Evolutionary conservation across 306 rosid genomes (phyloP).

Genomic region (Geum urbanum): DNA sequence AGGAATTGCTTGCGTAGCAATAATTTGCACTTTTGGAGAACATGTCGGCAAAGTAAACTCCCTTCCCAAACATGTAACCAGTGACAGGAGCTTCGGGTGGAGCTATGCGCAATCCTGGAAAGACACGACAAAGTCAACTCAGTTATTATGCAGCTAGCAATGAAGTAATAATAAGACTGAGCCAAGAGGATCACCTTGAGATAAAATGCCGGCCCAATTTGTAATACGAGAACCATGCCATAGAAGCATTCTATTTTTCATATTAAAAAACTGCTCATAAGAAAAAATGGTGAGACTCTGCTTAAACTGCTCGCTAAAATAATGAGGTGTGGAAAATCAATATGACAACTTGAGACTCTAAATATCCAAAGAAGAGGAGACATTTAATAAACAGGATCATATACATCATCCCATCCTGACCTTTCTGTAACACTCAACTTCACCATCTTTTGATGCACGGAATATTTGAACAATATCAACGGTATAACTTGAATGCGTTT

Average conservation of each 20-base stretch:
- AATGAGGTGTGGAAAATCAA: slow-evolving; percentile 6
- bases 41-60: slow-evolving; percentile 97
- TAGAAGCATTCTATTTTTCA: slow-evolving; percentile 77
- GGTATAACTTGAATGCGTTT: slow-evolving; percentile 75
- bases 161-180: slow-evolving; percentile 11
- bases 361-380: neutral
- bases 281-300: slow-evolving; percentile 4
- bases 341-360: slow-evolving; percentile 11
- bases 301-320: slow-evolving; percentile 18
- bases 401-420: slow-evolving; percentile 36
- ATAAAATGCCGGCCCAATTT: slow-evolving; percentile 95
- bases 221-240: slow-evolving; percentile 99
- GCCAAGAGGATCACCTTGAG: slow-evolving; percentile 65
- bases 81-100: slow-evolving; percentile 95
- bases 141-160: slow-evolving; percentile 21
- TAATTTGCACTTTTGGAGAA: slow-evolving; percentile 98
- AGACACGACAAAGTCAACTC: slow-evolving; percentile 4
- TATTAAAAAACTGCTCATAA: slow-evolving; percentile 54
- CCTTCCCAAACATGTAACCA: slow-evolving; percentile 98
- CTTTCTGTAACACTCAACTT: slow-evolving; percentile 69
- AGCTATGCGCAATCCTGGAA: slow-evolving; percentile 89
- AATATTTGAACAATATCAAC: slow-evolving; percentile 73
- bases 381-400: slow-evolving; percentile 7
- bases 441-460: slow-evolving; percentile 59
- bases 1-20: slow-evolving; percentile 57